phyloP scores from a whole-genome alignment of 805 yeast genomes.

The Pichia gijzeniarum region DNA sequence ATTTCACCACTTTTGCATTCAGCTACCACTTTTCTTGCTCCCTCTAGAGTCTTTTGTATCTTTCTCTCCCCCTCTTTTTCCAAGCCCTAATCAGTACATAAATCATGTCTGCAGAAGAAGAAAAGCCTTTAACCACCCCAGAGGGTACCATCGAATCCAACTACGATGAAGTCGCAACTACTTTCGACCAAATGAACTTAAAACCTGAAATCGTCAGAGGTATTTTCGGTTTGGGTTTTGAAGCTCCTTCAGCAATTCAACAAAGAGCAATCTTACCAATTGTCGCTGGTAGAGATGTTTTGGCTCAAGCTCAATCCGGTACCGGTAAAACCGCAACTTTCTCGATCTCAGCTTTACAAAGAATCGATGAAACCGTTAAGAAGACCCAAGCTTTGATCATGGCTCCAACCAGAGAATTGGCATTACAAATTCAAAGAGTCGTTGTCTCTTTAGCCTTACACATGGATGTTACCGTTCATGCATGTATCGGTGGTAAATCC shows the following conservation, averaged over 20 bases:
- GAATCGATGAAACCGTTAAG: slow-evolving; percentile 61
- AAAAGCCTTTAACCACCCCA: slow-evolving; percentile 11
- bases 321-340: slow-evolving; percentile 99
- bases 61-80: neutral
- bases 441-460: slow-evolving; percentile 81
- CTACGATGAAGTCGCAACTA: slow-evolving; percentile 83
- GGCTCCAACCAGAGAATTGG: slow-evolving; percentile 96
- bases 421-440: slow-evolving; percentile 86
- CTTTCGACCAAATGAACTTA: slow-evolving; percentile 73
- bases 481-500: slow-evolving; percentile 91
- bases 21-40: no score
- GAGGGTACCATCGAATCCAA: slow-evolving; percentile 78
- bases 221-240: slow-evolving; percentile 87
- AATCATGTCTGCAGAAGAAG: slow-evolving; percentile 57
- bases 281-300: slow-evolving; percentile 87
- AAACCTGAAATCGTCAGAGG: slow-evolving; percentile 69
- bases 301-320: slow-evolving; percentile 99
- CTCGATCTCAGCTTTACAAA: slow-evolving; percentile 88
- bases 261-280: slow-evolving; percentile 95
- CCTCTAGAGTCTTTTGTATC: neutral
- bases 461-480: slow-evolving; percentile 80
- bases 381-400: slow-evolving; percentile 85
- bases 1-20: no score
- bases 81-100: neutral
- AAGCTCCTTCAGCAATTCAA: slow-evolving; percentile 95